Conservation (phyloP, 495 filamentous ascomycete species). For the Achaetomiella virescens region DNA sequence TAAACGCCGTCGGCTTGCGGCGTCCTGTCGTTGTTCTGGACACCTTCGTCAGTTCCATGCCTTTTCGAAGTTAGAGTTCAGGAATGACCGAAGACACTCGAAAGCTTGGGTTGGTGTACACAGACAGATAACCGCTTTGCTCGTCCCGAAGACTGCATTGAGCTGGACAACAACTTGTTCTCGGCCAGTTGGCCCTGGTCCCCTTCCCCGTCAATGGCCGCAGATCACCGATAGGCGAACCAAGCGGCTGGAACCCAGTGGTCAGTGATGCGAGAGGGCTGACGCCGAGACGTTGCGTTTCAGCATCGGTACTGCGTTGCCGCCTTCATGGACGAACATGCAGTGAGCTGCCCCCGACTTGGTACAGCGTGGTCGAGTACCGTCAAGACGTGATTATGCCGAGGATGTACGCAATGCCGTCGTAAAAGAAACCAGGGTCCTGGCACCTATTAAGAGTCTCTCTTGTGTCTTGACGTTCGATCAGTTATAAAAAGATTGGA, state of each 20-base stretch:
- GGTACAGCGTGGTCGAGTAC: background rate
- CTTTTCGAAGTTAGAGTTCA: no score
- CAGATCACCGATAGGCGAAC: background rate
- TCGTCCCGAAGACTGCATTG: no score
- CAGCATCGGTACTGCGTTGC: background rate
- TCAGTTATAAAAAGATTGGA: no score
- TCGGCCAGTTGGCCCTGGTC: no score
- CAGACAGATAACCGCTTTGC: no score
- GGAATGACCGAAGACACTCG: no score
- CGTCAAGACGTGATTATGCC: slow-evolving; percentile 16
- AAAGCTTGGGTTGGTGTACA: no score
- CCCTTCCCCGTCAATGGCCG: no score
- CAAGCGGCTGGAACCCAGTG: background rate
- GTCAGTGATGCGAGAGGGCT: background rate
- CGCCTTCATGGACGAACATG: background rate
- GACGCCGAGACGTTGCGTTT: background rate
- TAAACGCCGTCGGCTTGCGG: no score
- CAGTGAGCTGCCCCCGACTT: background rate
- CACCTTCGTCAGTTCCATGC: no score
- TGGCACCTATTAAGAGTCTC: background rate
- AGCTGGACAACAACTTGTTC: no score
- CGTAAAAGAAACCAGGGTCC: background rate
- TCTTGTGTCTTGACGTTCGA: background rate
- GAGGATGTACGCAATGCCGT: slow-evolving; percentile 13
- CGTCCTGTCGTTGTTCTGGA: no score